phyloP scores from a whole-genome alignment of 1,284 basidiomycete genomes.

The Sanguinoderma infundibulare region DNA sequence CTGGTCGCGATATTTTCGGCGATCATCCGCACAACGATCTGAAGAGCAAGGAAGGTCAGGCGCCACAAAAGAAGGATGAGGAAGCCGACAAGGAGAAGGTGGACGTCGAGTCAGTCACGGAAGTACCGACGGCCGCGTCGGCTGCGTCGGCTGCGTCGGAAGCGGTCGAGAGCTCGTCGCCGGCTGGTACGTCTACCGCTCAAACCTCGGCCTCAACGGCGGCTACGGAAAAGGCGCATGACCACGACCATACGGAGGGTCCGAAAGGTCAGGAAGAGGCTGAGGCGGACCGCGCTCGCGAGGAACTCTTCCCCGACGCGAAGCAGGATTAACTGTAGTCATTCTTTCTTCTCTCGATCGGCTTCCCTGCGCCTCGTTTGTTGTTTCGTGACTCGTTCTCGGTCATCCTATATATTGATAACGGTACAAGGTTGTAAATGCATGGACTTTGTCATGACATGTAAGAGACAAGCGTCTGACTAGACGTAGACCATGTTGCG shows the following conservation, averaged over 20 bases:
- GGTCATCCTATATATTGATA: constrained; percentile 17
- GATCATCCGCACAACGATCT: constrained; percentile 33
- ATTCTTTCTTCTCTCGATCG: too few relatives aligned
- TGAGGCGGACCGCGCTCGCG: constrained; percentile 39
- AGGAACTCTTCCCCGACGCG: constrained; percentile 35
- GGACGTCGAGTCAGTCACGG: constrained; percentile 4
- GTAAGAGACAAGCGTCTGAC: too few relatives aligned
- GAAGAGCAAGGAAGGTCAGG: constrained; percentile 23
- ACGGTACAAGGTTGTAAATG: constrained; percentile 12
- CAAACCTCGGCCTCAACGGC: constrained; percentile 3
- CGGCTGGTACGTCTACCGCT: background rate
- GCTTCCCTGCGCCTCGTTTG: background rate
- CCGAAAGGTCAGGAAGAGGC: constrained; percentile 33
- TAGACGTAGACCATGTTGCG: too few relatives aligned
- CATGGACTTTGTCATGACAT: too few relatives aligned
- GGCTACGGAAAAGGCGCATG: constrained; percentile 1
- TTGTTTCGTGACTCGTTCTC: background rate
- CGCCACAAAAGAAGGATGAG: constrained; percentile 5
- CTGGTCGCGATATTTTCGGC: constrained; percentile 71
- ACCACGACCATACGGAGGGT: constrained; percentile 19
- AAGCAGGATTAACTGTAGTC: background rate
- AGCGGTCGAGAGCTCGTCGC: background rate
- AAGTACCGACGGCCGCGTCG: background rate
- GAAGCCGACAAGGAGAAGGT: background rate
- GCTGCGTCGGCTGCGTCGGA: background rate